Base-by-base conservation (phyloP, 352 stramenopile species). In the Pythium folliculosum region DNA sequence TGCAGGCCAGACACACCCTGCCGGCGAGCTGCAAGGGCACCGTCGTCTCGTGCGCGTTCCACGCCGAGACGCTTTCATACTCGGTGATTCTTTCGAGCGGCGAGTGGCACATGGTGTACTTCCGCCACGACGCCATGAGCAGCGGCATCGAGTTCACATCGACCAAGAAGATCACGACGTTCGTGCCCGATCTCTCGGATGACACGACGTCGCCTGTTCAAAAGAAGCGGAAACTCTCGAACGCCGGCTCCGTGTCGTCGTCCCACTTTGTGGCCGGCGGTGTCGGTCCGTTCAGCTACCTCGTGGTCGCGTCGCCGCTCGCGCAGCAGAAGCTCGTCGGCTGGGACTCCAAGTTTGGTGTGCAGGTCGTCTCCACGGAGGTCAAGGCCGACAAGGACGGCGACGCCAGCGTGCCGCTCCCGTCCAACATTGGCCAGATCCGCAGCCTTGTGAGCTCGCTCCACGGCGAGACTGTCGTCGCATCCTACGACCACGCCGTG, bases 261-360 rank as follows among this genome's bases (percentile, higher is more conserved):
- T 38, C 45, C 10, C 65, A 65, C 23, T 88, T 81, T 59, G 65
- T 78, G 35, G 69, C 74, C 4, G 76, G 72, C 23, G 69, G 68
- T 25, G 67, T 91, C 21, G 83, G 80, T 12, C 74, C 72, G 27
- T 84, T 78, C 19, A 88, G 75, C 56, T 91, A 89, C 70, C 57
- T 93, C 12, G 69, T 93, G 4, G 76, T 83, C 12, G 68, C 74
- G 19, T 71, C 64, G 1, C 37, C 82, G 23, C 70, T 84, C 44
- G 54, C 61, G 10, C 69, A 80, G 0, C 68, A 72, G 64, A 70
- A 78, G 52, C 70, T 91, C 35, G 78, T 77, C 13, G 81, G 75
- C 5, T 93, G 82, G 82, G 83, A 93, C 64, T 75, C 83, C 54
- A 91, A 89, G 70, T 93, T 91, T 57, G 83, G 81, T 21, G 85